Conservation (phyloP, 1,139 yeast species). For the Lodderomyces parapsilosis region DNA sequence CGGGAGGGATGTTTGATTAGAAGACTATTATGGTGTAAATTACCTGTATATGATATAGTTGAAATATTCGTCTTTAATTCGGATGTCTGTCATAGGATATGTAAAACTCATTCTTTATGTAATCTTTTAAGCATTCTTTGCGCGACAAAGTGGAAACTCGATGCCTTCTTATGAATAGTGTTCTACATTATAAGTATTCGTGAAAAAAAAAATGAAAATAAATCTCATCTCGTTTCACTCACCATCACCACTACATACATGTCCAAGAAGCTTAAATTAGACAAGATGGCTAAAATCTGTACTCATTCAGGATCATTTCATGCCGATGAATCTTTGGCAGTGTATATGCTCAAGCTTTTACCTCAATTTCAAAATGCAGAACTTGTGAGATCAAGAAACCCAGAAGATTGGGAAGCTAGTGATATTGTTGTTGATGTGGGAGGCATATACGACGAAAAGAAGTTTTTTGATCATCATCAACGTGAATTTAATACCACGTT, state of each 20-base stretch:
- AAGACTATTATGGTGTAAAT: too few relatives aligned
- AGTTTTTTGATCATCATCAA: conserved; percentile 95
- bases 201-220: neutral
- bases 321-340: conserved; percentile 97
- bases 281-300: conserved; percentile 54
- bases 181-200: too few relatives aligned
- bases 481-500: conserved; percentile 51
- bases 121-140: too few relatives aligned
- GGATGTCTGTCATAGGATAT: too few relatives aligned
- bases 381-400: conserved; percentile 80
- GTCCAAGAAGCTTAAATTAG: conserved; percentile 16
- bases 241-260: conserved; percentile 3
- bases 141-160: too few relatives aligned
- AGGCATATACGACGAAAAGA: conserved; percentile 86
- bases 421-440: conserved; percentile 95
- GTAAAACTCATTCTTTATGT: too few relatives aligned
- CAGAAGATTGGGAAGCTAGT: conserved; percentile 77
- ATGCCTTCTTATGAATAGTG: too few relatives aligned
- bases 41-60: too few relatives aligned
- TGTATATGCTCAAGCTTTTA: conserved; percentile 72
- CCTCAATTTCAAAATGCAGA: conserved; percentile 68
- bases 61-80: too few relatives aligned
- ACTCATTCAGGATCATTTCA: conserved; percentile 96
- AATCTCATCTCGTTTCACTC: neutral
- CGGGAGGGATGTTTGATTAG: too few relatives aligned